Conservation (phyloP, 805 yeast genomes). For the Cyberlindnera xylosilytica region DNA sequence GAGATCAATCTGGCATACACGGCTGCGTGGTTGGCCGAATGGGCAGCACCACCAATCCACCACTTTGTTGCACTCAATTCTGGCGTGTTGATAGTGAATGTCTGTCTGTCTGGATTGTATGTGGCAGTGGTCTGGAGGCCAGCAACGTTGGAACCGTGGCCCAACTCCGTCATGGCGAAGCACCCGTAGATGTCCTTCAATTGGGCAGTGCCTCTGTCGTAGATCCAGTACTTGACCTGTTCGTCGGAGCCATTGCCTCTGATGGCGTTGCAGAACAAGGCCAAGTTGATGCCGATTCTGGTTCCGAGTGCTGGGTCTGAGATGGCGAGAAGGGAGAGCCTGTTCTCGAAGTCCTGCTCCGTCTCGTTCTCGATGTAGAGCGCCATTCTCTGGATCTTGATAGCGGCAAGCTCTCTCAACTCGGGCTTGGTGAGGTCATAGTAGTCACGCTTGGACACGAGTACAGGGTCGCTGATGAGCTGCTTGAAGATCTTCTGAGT, state of each 20-base stretch:
- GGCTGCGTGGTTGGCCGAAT: slow-evolving; percentile 82
- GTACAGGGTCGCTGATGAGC: slow-evolving; percentile 64
- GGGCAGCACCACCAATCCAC: slow-evolving; percentile 99
- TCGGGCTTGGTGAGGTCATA: slow-evolving; percentile 56
- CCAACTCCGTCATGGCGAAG: slow-evolving; percentile 90
- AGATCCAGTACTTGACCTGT: slow-evolving; percentile 82
- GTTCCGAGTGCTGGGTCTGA: slow-evolving; percentile 81
- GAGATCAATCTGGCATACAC: slow-evolving; percentile 82
- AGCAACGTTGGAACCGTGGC: slow-evolving; percentile 93
- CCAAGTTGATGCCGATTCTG: slow-evolving; percentile 84
- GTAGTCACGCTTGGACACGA: slow-evolving; percentile 49
- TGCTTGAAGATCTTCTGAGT: slow-evolving; percentile 53
- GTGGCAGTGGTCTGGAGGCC: slow-evolving; percentile 91
- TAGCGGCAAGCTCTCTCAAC: slow-evolving; percentile 58
- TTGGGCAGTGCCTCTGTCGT: slow-evolving; percentile 57
- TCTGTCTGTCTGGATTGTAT: slow-evolving; percentile 60
- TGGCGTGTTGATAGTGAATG: slow-evolving; percentile 79
- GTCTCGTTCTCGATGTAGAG: slow-evolving; percentile 51
- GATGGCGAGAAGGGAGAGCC: slow-evolving; percentile 56
- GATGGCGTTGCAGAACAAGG: slow-evolving; percentile 76
- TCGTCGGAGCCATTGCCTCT: slow-evolving; percentile 85
- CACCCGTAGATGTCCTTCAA: slow-evolving; percentile 70
- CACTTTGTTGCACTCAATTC: slow-evolving; percentile 91
- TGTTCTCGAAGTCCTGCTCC: slow-evolving; percentile 44
- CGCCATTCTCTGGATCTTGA: slow-evolving; percentile 59